Conservation (phyloP, 331 rosid genomes). For the Cydonia oblonga region DNA sequence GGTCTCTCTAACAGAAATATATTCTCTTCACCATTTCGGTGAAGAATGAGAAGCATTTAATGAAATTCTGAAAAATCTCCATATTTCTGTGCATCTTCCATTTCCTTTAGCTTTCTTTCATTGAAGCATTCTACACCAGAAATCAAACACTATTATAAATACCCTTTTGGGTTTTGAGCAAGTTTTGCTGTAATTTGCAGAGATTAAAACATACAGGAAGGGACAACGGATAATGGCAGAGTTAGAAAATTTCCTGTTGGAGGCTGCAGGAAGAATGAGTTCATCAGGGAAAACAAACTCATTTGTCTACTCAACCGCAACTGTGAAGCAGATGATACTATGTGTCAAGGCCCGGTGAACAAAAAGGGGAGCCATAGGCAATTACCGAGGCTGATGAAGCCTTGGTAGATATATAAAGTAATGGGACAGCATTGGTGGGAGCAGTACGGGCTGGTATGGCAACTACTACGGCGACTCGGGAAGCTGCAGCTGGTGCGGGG, state of each 20-base stretch:
- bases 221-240: slow-evolving; percentile 49
- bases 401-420: slow-evolving; percentile 18
- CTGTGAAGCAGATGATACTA: slow-evolving; percentile 92
- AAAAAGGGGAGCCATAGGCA: slow-evolving; percentile 31
- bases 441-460: slow-evolving; percentile 41
- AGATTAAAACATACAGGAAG: not conserved
- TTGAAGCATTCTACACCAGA: too few relatives aligned
- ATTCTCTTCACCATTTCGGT: too few relatives aligned
- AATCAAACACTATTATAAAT: too few relatives aligned
- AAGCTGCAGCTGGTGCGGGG: slow-evolving; percentile 94
- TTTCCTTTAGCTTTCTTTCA: too few relatives aligned
- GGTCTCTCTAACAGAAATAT: too few relatives aligned
- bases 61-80: too few relatives aligned
- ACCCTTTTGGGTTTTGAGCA: not conserved
- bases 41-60: too few relatives aligned
- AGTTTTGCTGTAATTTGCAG: not conserved
- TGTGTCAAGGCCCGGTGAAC: slow-evolving; percentile 44
- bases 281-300: slow-evolving; percentile 41
- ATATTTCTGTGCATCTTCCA: too few relatives aligned
- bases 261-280: slow-evolving; percentile 92
- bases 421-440: slow-evolving; percentile 18
- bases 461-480: slow-evolving; percentile 75
- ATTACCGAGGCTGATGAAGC: slow-evolving; percentile 20
- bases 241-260: slow-evolving; percentile 68
- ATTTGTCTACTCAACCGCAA: slow-evolving; percentile 82